Base-by-base conservation (phyloP, 2,329 filamentous ascomycete species). In the Curvularia spicifera region DNA sequence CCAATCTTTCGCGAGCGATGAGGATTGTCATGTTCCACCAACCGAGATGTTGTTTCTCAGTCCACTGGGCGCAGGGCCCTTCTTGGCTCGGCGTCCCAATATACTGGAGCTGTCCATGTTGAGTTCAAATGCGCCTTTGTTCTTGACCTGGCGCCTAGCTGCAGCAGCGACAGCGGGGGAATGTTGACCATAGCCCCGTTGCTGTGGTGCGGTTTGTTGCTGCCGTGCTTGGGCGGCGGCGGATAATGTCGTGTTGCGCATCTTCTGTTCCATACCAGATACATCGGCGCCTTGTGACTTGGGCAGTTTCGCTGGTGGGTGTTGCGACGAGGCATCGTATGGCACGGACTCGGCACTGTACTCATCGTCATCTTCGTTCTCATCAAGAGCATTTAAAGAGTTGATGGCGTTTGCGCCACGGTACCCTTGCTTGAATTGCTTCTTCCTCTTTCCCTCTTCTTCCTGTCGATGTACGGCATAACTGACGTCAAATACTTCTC, bases 401-500 rank as follows among this genome's bases (percentile, higher is more conserved):
- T 83, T 88, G 63, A 96, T 85, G 6, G 86, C 86, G 24, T 86
- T 86, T 6, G 79, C 82, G 61, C 88, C 79, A 71, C 89, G 76
- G 80, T 89, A 82, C 69, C 90, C 85, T 82, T 93, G 83, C 79
- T 86, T 82, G 68, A 93, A 85, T 72, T 96, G 91, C 78, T 96
- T 96, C 64, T 92, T 87, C 53, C 93, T 88, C 80, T 97, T 98
- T 70, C 87, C 89, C 78, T 98, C 95, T 75, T 99, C 95, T 78
- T 98, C 95, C 77, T 98, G 93, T 46, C 95, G 85, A 75, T 98
- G 95, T 8, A 99, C 95, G 8, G 95, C 94, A 71, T 99, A 99
- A n/a, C 92, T 90, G 48, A 99, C 94, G 71, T 99, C 95, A 67
- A 99, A 99, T 2, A 98, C 93, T 78, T 99, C 95, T 59, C 95